Evolutionary conservation across 345 rosid genomes (phyloP).

Genomic region (Cardamine chenopodiifolia): DNA sequence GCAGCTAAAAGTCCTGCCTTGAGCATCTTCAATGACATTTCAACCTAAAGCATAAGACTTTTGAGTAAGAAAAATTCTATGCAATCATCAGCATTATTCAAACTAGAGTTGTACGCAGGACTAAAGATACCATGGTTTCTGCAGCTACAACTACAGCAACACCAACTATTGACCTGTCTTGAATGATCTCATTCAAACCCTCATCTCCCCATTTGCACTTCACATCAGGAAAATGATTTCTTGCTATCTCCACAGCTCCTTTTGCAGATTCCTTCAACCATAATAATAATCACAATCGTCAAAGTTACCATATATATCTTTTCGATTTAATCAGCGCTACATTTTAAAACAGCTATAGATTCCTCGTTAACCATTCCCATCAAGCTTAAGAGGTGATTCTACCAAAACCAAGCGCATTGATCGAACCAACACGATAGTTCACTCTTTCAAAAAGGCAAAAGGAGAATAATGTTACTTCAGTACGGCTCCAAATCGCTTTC

Average conservation of each 20-base stretch:
- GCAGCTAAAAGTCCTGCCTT: constrained; percentile 52
- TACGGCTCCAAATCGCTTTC: constrained; percentile 87
- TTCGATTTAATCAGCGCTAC: not conserved
- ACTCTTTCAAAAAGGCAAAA: not conserved
- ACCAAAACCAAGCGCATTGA: constrained; percentile 23
- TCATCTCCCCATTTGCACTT: constrained; percentile 86
- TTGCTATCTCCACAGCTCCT: constrained; percentile 75
- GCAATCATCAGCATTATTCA: not conserved
- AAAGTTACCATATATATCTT: not conserved
- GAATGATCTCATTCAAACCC: constrained; percentile 70
- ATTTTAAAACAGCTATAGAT: constrained; percentile 6
- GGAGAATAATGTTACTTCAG: constrained; percentile 53
- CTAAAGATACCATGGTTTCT: constrained; percentile 65
- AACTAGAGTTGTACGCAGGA: not conserved
- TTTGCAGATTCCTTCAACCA: constrained; percentile 71
- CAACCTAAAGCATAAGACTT: constrained; percentile 55
- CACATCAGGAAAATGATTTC: constrained; percentile 74
- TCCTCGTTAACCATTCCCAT: not conserved
- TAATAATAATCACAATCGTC: constrained; percentile 10
- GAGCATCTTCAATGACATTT: constrained; percentile 74
- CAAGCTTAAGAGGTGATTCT: too few relatives aligned
- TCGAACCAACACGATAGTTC: not conserved
- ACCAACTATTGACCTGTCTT: constrained; percentile 64
- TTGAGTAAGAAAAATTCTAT: not conserved
- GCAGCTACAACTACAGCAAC: constrained; percentile 97